Percentiles rank a stretch among this genome's conserved stretches.
Evolutionary conservation across 306 rosid species (phyloP).

Genomic region (Parietaria judaica): DNA sequence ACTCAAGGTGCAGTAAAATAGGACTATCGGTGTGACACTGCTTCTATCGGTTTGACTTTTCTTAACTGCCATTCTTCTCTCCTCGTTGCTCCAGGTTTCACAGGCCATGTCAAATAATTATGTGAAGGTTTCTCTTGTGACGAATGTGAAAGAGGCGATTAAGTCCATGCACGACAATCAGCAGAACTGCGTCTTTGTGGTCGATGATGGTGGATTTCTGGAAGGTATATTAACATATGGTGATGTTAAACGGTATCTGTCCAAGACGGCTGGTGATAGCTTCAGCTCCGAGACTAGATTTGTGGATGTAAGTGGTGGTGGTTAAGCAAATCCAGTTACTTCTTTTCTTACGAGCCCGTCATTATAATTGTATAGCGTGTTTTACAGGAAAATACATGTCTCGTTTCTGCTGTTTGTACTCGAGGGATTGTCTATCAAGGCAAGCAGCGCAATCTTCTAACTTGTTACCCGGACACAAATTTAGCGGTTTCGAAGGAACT

Average conservation of each 20-base stretch:
- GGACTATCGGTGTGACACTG: not conserved
- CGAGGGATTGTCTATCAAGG: conserved; percentile 80
- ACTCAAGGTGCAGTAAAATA: conserved; percentile 44
- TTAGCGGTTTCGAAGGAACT: conserved; percentile 83
- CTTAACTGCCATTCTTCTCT: conserved; percentile 16
- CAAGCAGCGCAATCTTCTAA: conserved; percentile 65
- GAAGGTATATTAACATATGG: conserved; percentile 88
- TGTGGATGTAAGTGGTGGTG: conserved; percentile 47
- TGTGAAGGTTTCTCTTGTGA: conserved; percentile 47
- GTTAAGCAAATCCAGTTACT: not conserved
- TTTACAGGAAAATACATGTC: conserved; percentile 49
- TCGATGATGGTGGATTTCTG: conserved; percentile 64
- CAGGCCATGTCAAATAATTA: conserved; percentile 70
- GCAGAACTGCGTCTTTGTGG: conserved; percentile 66
- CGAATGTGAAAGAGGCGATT: conserved; percentile 57
- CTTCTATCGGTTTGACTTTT: conserved; percentile 2
- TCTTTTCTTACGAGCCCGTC: conserved; percentile 1
- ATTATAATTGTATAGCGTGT: conserved; percentile 16
- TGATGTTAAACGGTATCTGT: conserved; percentile 61
- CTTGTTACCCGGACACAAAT: conserved; percentile 72
- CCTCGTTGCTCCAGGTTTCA: conserved; percentile 49
- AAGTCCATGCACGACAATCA: conserved; percentile 56
- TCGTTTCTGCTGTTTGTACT: conserved; percentile 80
- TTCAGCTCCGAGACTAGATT: conserved; percentile 35
- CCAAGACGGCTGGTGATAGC: conserved; percentile 43